phyloP scores from a whole-genome alignment of 169 alveolate species.

The Eimeria tenella region DNA sequence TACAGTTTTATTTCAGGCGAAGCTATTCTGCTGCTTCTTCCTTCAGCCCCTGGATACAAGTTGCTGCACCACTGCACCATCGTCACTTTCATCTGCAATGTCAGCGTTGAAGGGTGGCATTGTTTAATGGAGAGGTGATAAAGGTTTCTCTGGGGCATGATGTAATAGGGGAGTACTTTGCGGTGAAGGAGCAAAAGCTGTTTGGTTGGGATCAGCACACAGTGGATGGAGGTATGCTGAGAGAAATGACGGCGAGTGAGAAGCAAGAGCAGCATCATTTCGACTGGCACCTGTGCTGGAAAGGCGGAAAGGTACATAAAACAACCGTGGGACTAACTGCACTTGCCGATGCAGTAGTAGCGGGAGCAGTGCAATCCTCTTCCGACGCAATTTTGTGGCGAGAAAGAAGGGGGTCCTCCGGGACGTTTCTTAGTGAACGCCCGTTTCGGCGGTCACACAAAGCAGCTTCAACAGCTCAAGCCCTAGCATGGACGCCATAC shows the following conservation, averaged over 20 bases:
- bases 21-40: not conserved
- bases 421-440: too few relatives aligned
- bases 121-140: not conserved
- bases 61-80: not conserved
- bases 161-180: slow-evolving; percentile 88
- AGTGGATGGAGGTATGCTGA: slow-evolving; percentile 78
- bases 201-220: slow-evolving; percentile 89
- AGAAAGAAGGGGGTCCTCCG: not conserved
- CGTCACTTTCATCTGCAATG: not conserved
- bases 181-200: slow-evolving; percentile 88
- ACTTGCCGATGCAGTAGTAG: not conserved
- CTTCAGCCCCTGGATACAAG: not conserved
- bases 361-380: not conserved
- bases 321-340: too few relatives aligned
- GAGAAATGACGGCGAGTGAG: slow-evolving; percentile 52
- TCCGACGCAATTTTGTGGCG: not conserved
- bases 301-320: slow-evolving; percentile 57
- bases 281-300: slow-evolving; percentile 78
- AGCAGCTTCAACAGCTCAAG: too few relatives aligned
- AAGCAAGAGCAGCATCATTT: slow-evolving; percentile 5
- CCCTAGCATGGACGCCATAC: too few relatives aligned
- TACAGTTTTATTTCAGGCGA: not conserved
- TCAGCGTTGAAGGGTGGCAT: not conserved
- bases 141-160: not conserved
- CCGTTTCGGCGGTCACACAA: too few relatives aligned